These are phyloP conservation scores for Penicillium verhagenii DNA, from an alignment of 495 filamentous ascomycete genomes.

Conservation along the genomic window DNA sequence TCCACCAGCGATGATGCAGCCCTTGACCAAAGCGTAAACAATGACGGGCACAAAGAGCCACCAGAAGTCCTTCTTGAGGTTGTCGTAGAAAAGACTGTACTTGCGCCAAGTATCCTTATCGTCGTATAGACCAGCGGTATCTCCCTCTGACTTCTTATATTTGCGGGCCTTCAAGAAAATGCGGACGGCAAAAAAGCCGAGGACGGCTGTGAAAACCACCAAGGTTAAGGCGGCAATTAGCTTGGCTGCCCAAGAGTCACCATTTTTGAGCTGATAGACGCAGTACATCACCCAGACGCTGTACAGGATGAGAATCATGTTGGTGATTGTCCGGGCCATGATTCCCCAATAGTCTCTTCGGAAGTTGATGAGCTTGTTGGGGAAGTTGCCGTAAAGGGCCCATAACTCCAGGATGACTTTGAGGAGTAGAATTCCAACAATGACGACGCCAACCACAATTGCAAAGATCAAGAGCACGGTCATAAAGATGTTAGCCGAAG, in stretches of 20 bases:
- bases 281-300: slow-evolving; percentile 96
- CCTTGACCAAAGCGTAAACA: slow-evolving; percentile 89
- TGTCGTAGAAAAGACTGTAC: slow-evolving; percentile 97
- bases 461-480: slow-evolving; percentile 86
- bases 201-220: slow-evolving; percentile 70
- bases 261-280: slow-evolving; percentile 88
- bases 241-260: slow-evolving; percentile 96
- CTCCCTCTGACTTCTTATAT: slow-evolving; percentile 73
- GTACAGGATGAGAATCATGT: slow-evolving; percentile 89
- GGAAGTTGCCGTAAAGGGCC: slow-evolving; percentile 87
- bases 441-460: slow-evolving; percentile 80
- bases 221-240: slow-evolving; percentile 80
- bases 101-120: slow-evolving; percentile 90
- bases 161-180: slow-evolving; percentile 76
- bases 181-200: slow-evolving; percentile 76
- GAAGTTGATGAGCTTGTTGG: slow-evolving; percentile 76
- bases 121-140: slow-evolving; percentile 72
- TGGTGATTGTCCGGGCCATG: slow-evolving; percentile 82
- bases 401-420: slow-evolving; percentile 92
- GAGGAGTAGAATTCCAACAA: slow-evolving; percentile 81
- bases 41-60: slow-evolving; percentile 94
- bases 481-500: slow-evolving; percentile 93
- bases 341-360: slow-evolving; percentile 95
- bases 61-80: slow-evolving; percentile 90
- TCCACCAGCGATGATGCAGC: slow-evolving; percentile 79